phyloP scores from a whole-genome alignment of 208 protist genomes.

The Phytomonas francai region DNA sequence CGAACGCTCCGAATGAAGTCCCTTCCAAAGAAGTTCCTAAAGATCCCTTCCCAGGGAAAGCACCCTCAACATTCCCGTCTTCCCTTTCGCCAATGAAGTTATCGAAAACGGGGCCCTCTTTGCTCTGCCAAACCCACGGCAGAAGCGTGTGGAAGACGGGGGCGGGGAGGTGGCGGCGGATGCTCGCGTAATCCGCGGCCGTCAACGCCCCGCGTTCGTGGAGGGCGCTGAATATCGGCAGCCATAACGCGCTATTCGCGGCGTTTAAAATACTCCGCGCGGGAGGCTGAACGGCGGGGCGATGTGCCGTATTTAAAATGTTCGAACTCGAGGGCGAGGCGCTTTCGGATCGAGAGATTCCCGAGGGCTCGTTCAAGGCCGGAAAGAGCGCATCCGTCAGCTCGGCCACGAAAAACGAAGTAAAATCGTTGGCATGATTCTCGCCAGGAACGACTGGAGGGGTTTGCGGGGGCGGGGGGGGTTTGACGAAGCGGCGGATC shows the following conservation, averaged over 20 bases:
- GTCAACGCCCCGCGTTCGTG: slow-evolving; percentile 34
- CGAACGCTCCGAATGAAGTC: too few relatives aligned
- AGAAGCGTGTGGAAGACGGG: slow-evolving; percentile 29
- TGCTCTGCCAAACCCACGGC: slow-evolving; percentile 44
- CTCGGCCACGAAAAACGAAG: slow-evolving; percentile 11
- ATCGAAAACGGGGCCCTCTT: background rate
- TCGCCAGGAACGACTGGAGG: slow-evolving; percentile 16
- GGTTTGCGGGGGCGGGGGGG: too few relatives aligned
- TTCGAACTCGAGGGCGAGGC: too few relatives aligned
- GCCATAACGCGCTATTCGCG: slow-evolving; percentile 32
- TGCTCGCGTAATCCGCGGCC: slow-evolving; percentile 20
- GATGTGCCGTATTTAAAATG: slow-evolving; percentile 11
- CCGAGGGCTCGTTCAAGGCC: too few relatives aligned
- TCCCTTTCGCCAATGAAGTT: background rate
- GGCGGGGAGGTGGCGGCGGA: slow-evolving; percentile 31
- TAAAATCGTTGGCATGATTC: slow-evolving; percentile 14
- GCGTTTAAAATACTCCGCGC: slow-evolving; percentile 21
- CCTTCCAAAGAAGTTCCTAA: background rate
- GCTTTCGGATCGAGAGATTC: too few relatives aligned
- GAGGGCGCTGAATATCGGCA: slow-evolving; percentile 28
- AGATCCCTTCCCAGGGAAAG: background rate
- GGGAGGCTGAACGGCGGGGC: slow-evolving; percentile 12
- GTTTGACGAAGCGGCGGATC: too few relatives aligned
- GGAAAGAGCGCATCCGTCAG: slow-evolving; percentile 14
- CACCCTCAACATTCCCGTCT: background rate